phyloP scores from a whole-genome alignment of 495 filamentous ascomycete genomes.

The Penicillium turbatum region DNA sequence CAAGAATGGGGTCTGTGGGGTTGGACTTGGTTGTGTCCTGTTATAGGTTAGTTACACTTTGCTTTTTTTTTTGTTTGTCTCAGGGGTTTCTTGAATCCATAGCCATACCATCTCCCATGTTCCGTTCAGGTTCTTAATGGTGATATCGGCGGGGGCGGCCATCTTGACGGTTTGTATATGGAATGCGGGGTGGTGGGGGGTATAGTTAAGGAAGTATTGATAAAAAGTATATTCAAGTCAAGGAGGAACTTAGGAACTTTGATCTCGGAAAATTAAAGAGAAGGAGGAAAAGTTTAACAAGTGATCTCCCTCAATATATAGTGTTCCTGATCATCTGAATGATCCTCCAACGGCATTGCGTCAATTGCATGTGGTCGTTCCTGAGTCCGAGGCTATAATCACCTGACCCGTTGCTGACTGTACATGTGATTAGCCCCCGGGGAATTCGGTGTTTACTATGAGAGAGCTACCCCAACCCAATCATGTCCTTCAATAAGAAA shows the following conservation, averaged over 20 bases:
- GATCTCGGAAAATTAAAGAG: neutral
- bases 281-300: neutral
- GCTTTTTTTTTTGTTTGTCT: neutral
- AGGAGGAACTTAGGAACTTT: neutral
- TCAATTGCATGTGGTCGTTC: slow-evolving; percentile 9
- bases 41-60: slow-evolving; percentile 1
- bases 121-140: slow-evolving; percentile 68
- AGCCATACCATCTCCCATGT: slow-evolving; percentile 70
- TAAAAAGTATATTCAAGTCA: neutral
- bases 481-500: slow-evolving; percentile 58
- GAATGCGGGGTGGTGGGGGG: slow-evolving; percentile 16
- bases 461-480: slow-evolving; percentile 9
- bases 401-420: slow-evolving; percentile 19
- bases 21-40: slow-evolving; percentile 80
- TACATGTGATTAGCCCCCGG: neutral
- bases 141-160: slow-evolving; percentile 75
- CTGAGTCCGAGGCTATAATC: slow-evolving; percentile 23
- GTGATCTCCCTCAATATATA: neutral
- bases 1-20: slow-evolving; percentile 64
- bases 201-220: neutral
- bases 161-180: slow-evolving; percentile 47
- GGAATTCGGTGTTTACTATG: slow-evolving; percentile 6
- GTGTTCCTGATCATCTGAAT: neutral
- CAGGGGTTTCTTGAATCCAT: neutral
- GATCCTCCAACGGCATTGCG: neutral